phyloP scores from a whole-genome alignment of 352 stramenopile genomes.

The Albugo candida region DNA sequence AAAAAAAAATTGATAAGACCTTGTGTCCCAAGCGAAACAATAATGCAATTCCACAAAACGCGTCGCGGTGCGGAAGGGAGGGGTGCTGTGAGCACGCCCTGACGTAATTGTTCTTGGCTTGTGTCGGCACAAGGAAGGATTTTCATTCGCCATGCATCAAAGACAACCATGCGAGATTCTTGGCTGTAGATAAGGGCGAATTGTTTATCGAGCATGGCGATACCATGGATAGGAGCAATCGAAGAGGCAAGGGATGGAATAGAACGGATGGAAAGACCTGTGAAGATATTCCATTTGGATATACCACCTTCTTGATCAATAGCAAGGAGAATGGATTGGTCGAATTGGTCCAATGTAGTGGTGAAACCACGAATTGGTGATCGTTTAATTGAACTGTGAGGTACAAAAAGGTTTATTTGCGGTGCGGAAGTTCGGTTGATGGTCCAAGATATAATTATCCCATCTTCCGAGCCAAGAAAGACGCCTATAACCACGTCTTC shows the following conservation, averaged over 20 bases:
- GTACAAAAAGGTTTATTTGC: constrained; percentile 46
- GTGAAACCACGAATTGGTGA: constrained; percentile 28
- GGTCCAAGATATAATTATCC: constrained; percentile 46
- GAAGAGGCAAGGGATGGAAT: constrained; percentile 14
- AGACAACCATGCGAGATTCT: constrained; percentile 50
- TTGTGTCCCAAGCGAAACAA: constrained; percentile 55
- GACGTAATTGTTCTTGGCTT: constrained; percentile 54
- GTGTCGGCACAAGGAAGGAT: constrained; percentile 58
- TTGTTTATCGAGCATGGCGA: constrained; percentile 51
- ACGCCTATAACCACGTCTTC: constrained; percentile 33
- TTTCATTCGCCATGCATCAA: constrained; percentile 56
- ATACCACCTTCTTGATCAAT: constrained; percentile 30
- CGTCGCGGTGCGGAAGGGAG: constrained; percentile 3
- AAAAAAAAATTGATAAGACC: constrained; percentile 64
- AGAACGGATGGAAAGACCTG: no score
- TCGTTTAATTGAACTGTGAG: neutral
- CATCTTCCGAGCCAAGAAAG: constrained; percentile 44
- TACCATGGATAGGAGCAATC: constrained; percentile 34
- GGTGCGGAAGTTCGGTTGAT: constrained; percentile 27
- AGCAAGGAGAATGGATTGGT: constrained; percentile 46
- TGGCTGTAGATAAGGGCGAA: constrained; percentile 54
- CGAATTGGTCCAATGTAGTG: constrained; percentile 58
- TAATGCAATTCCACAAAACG: constrained; percentile 36
- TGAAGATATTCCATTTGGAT: constrained; percentile 45
- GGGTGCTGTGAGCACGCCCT: constrained; percentile 39